These are phyloP conservation scores for Podaxis sp. DNA, from an alignment of 768 basidiomycete genomes.

Conservation along the genomic window DNA sequence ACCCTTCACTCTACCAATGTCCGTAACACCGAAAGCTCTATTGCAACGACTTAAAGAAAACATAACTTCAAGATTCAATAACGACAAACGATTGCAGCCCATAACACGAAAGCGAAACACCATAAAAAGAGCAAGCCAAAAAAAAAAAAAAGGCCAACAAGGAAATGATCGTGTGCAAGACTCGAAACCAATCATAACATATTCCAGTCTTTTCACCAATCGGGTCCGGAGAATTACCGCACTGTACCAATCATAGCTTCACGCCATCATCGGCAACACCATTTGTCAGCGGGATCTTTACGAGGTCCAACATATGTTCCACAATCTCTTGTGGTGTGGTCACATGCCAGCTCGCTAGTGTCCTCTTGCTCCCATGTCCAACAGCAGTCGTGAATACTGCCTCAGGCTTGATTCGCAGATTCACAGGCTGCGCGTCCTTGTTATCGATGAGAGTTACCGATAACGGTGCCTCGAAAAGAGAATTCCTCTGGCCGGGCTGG, in stretches of 20 bases:
- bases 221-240: neutral
- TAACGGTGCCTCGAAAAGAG: conserved; percentile 56
- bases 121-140: too few relatives aligned
- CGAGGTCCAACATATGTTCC: conserved; percentile 68
- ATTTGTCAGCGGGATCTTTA: conserved; percentile 24
- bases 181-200: too few relatives aligned
- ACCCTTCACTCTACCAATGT: too few relatives aligned
- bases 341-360: conserved; percentile 89
- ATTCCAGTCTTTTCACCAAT: too few relatives aligned
- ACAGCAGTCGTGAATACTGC: conserved; percentile 89
- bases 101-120: too few relatives aligned
- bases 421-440: conserved; percentile 38
- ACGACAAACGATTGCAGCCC: too few relatives aligned
- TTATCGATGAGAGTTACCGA: conserved; percentile 49
- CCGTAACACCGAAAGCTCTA: too few relatives aligned
- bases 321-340: conserved; percentile 85
- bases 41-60: too few relatives aligned
- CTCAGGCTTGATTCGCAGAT: conserved; percentile 62
- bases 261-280: conserved; percentile 9
- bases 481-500: conserved; percentile 36
- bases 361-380: conserved; percentile 86
- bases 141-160: too few relatives aligned
- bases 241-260: neutral
- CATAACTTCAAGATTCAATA: too few relatives aligned
- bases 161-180: too few relatives aligned